Percentiles rank a stretch among this genome's conserved stretches.
Conservation (phyloP, 1,284 basidiomycete genomes). For the Cryptococcus hybrid region DNA sequence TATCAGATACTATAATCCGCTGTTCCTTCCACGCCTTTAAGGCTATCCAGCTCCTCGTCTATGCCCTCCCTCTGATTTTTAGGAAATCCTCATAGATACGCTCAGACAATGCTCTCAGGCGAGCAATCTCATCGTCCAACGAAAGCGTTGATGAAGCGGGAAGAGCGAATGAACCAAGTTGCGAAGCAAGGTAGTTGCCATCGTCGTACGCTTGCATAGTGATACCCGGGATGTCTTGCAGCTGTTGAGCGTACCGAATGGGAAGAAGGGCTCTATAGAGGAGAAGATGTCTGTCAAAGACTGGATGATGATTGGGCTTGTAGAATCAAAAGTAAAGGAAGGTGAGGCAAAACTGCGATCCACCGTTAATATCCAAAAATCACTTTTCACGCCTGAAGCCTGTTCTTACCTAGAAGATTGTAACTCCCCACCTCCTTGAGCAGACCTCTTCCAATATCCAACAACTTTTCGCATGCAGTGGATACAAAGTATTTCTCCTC, state of each 20-base stretch:
- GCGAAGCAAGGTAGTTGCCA: slow-evolving; percentile 61
- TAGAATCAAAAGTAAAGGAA: slow-evolving; percentile 12
- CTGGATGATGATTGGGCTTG: slow-evolving; percentile 12
- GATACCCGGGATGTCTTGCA: slow-evolving; percentile 59
- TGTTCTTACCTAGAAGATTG: slow-evolving; percentile 26
- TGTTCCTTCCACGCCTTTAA: no score
- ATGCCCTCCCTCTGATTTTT: slow-evolving; percentile 59
- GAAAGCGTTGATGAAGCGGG: slow-evolving; percentile 47
- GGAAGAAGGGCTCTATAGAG: slow-evolving; percentile 79
- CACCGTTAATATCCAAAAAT: not conserved
- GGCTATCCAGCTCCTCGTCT: slow-evolving; percentile 54
- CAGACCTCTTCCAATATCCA: slow-evolving; percentile 59
- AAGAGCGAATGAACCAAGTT: slow-evolving; percentile 22
- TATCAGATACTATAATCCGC: no score
- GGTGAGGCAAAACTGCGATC: slow-evolving; percentile 16
- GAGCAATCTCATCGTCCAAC: not conserved
- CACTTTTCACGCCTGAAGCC: not conserved
- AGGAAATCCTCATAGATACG: slow-evolving; percentile 67
- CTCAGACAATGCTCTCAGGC: slow-evolving; percentile 53
- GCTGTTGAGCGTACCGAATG: slow-evolving; percentile 59
- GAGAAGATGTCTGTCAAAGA: slow-evolving; percentile 70
- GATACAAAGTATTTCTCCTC: slow-evolving; percentile 44
- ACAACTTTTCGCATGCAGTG: slow-evolving; percentile 52
- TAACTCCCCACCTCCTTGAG: slow-evolving; percentile 19
- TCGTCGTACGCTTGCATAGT: slow-evolving; percentile 86